These are phyloP conservation scores for Trametes sp. DNA, from an alignment of 1,284 basidiomycete genomes.

Conservation along the genomic window DNA sequence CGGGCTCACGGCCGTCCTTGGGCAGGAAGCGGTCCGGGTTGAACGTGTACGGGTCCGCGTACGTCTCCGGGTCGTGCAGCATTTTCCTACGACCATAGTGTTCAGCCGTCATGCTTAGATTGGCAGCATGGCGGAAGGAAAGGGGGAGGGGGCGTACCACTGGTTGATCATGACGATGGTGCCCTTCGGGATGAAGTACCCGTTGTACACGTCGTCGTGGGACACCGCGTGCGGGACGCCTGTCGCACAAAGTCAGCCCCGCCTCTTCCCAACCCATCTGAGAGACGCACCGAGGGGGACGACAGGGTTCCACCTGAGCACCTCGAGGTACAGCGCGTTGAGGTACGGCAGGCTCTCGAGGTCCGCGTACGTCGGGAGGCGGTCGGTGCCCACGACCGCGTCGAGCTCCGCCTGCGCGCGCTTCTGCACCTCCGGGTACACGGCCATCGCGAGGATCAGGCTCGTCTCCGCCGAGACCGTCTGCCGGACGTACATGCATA, in stretches of 20 bases:
- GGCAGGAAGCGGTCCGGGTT: constrained; percentile 40
- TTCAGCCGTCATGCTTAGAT: too few species aligned
- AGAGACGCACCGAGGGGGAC: constrained; percentile 34
- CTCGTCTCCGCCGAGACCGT: constrained; percentile 36
- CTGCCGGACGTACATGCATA: constrained; percentile 20
- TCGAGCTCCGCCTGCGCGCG: constrained; percentile 44
- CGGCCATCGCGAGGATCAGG: constrained; percentile 41
- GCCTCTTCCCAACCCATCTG: background rate
- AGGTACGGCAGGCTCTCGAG: constrained; percentile 40
- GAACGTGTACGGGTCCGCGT: constrained; percentile 40
- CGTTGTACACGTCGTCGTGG: constrained; percentile 40
- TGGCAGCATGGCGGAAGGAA: too few species aligned
- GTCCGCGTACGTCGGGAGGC: constrained; percentile 41
- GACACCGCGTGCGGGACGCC: constrained; percentile 37
- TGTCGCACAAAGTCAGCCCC: too few species aligned
- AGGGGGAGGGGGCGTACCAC: constrained; percentile 25
- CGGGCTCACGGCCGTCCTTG: constrained; percentile 21
- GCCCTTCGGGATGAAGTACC: constrained; percentile 41
- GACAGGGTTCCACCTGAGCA: constrained; percentile 40
- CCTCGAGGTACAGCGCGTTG: constrained; percentile 41
- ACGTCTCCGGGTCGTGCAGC: constrained; percentile 39
- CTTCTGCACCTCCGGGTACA: constrained; percentile 40
- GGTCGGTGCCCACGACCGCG: constrained; percentile 37
- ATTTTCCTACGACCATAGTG: constrained; percentile 37
- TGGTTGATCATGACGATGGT: constrained; percentile 39